Conservation (phyloP, 1,139 yeast genomes). For the Hansenula anomala region DNA sequence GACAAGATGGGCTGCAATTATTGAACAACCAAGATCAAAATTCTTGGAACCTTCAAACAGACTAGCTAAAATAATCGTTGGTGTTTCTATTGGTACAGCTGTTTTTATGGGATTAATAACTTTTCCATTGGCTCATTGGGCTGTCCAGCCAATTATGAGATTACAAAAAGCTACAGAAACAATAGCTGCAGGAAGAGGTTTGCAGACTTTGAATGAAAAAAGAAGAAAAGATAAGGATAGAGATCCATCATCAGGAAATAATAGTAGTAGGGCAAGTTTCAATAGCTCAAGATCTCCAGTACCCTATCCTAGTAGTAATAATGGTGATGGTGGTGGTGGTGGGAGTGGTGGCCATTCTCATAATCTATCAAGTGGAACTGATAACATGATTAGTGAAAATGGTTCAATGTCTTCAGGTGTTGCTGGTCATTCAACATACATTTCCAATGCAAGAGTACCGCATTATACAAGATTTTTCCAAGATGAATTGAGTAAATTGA, state of each 20-base stretch:
- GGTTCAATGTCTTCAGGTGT: constrained; percentile 24
- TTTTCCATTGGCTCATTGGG: constrained; percentile 78
- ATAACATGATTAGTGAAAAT: constrained; percentile 2
- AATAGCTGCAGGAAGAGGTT: constrained; percentile 33
- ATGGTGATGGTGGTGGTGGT: too few relatives aligned
- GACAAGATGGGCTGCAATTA: constrained; percentile 70
- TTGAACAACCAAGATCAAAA: constrained; percentile 56
- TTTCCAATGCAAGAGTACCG: constrained; percentile 42
- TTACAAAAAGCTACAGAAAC: constrained; percentile 82
- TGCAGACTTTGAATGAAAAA: constrained; percentile 16
- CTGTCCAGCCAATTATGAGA: constrained; percentile 77
- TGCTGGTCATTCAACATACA: constrained; percentile 31
- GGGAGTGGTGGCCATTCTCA: not conserved
- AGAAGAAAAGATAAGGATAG: not conserved
- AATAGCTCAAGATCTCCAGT: not conserved
- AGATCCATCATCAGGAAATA: not conserved
- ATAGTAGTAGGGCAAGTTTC: not conserved
- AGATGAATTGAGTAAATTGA: constrained; percentile 84
- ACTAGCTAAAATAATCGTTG: constrained; percentile 66
- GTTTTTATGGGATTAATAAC: constrained; percentile 70
- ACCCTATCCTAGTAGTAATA: too few relatives aligned
- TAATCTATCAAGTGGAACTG: not conserved
- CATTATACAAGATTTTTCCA: constrained; percentile 55
- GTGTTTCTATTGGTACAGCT: constrained; percentile 77
- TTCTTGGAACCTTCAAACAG: constrained; percentile 62